These are phyloP conservation scores for Diaporthe vaccinii DNA, from an alignment of 2,329 filamentous ascomycete species.

Conservation along the genomic window DNA sequence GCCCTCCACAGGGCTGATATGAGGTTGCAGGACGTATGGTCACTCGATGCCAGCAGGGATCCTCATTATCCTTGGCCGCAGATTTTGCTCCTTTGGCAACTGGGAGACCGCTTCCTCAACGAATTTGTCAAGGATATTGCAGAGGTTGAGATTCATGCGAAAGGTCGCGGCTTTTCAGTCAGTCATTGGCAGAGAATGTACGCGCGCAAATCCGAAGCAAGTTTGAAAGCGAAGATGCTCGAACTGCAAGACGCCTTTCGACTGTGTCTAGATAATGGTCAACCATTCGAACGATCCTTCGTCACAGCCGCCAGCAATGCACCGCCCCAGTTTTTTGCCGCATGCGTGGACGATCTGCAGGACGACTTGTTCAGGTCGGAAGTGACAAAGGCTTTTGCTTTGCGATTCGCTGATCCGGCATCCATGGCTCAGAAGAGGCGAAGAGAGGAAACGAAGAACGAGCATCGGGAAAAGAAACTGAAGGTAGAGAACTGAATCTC, in stretches of 20 bases:
- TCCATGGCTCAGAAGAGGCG: neutral
- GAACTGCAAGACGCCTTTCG: slow-evolving; percentile 43
- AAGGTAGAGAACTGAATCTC: neutral
- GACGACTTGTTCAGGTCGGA: slow-evolving; percentile 40
- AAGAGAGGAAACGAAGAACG: neutral
- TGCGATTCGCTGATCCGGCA: neutral
- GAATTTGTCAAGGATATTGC: slow-evolving; percentile 32
- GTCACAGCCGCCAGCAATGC: slow-evolving; percentile 43
- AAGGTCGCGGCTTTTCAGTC: neutral
- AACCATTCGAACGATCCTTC: slow-evolving; percentile 42
- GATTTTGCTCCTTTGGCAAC: slow-evolving; percentile 44
- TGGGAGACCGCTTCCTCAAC: slow-evolving; percentile 44
- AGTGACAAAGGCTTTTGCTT: neutral
- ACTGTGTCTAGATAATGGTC: slow-evolving; percentile 39
- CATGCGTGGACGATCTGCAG: slow-evolving; percentile 40
- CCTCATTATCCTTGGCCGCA: slow-evolving; percentile 40
- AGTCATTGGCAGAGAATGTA: neutral
- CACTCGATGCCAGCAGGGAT: neutral
- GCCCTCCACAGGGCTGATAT: neutral
- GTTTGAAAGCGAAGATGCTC: slow-evolving; percentile 39
- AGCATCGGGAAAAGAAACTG: neutral
- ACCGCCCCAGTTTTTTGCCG: slow-evolving; percentile 42
- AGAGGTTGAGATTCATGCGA: neutral
- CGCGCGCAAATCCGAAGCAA: fast-evolving
- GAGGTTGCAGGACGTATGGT: neutral